Evolutionary conservation across 345 rosid genomes (phyloP).

Genomic region (Eucalyptus grandis): DNA sequence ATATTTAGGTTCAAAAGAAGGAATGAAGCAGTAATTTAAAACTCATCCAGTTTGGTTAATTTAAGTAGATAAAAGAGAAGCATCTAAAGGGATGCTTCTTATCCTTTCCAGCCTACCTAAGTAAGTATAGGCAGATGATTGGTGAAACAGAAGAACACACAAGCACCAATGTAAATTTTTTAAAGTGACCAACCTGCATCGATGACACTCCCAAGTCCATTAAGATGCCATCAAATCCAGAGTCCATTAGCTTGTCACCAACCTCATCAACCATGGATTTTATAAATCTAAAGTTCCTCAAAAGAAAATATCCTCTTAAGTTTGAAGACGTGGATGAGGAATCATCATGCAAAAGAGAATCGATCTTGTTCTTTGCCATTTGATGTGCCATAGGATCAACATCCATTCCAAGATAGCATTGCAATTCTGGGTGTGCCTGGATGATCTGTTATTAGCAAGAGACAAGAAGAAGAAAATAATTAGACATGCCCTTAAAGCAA

Average conservation of each 20-base stretch:
- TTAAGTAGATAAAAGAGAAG: background rate
- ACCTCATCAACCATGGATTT: constrained; percentile 34
- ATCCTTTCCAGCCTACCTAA: background rate
- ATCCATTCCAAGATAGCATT: constrained; percentile 69
- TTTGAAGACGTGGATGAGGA: background rate
- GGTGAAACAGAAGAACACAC: background rate
- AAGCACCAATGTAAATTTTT: background rate
- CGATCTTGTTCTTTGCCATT: constrained; percentile 36
- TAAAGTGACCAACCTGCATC: constrained; percentile 59
- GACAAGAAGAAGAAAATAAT: background rate
- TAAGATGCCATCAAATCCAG: constrained; percentile 75
- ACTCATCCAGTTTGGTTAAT: background rate
- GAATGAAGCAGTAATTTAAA: background rate
- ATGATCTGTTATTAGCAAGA: constrained; percentile 37
- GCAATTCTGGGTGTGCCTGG: constrained; percentile 51
- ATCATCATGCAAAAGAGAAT: constrained; percentile 18
- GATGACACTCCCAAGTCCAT: constrained; percentile 99
- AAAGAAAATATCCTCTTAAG: constrained; percentile 28
- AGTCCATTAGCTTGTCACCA: constrained; percentile 20
- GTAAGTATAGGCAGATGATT: background rate
- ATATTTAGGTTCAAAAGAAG: background rate
- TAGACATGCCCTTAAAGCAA: background rate
- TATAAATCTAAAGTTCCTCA: constrained; percentile 52
- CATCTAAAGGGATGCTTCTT: background rate
- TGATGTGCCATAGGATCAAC: constrained; percentile 78